These are phyloP conservation scores for Knoxdaviesia capensis DNA, from an alignment of 2,329 filamentous ascomycete genomes.

Conservation along the genomic window DNA sequence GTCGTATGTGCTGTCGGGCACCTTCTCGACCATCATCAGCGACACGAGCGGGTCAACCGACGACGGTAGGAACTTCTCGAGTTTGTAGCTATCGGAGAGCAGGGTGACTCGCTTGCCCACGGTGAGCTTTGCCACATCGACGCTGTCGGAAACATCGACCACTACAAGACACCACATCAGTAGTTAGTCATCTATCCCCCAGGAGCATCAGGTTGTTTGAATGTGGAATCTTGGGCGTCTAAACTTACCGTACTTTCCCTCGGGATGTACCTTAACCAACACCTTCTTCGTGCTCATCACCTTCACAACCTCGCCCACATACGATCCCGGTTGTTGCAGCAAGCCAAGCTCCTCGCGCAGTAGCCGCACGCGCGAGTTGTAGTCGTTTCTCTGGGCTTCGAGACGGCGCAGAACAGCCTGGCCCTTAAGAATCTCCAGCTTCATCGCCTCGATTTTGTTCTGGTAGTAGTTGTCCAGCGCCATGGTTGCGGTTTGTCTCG, in stretches of 20 bases:
- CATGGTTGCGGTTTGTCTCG: slow-evolving; percentile 34
- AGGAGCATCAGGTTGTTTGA: background rate
- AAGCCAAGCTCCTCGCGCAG: slow-evolving; percentile 88
- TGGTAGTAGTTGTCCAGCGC: slow-evolving; percentile 98
- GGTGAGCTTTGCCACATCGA: slow-evolving; percentile 89
- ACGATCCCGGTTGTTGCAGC: slow-evolving; percentile 91
- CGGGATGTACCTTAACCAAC: slow-evolving; percentile 93
- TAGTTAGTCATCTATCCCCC: slow-evolving; percentile 5
- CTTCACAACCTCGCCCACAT: slow-evolving; percentile 99
- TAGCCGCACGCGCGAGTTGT: slow-evolving; percentile 92
- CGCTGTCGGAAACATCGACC: slow-evolving; percentile 83
- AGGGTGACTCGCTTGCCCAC: slow-evolving; percentile 94
- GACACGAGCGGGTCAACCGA: slow-evolving; percentile 97
- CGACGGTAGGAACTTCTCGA: slow-evolving; percentile 95
- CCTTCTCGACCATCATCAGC: slow-evolving; percentile 99
- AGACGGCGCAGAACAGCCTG: slow-evolving; percentile 87
- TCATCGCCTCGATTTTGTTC: slow-evolving; percentile 99
- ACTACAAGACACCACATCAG: slow-evolving; percentile 30
- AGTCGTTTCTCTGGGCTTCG: slow-evolving; percentile 96
- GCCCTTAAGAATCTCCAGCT: slow-evolving; percentile 98
- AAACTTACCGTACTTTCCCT: slow-evolving; percentile 90
- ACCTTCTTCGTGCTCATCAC: slow-evolving; percentile 99
- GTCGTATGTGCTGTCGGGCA: slow-evolving; percentile 98
- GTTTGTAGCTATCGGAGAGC: slow-evolving; percentile 92
- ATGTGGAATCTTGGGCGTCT: background rate